phyloP scores from a whole-genome alignment of 345 rosid species.

The Arabis alpina region DNA sequence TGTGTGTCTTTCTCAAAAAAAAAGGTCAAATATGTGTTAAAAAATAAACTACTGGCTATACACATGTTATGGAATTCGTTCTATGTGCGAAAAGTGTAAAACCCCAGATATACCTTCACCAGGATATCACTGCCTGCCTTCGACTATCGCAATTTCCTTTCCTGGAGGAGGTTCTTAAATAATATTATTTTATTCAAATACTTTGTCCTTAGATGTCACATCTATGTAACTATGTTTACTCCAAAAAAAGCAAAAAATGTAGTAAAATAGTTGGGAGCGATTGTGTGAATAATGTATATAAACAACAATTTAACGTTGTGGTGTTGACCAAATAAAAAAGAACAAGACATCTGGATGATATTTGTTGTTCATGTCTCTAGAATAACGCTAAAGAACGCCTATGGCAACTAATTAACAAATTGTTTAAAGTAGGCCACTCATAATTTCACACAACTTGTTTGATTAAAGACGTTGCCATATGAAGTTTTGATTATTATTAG shows the following conservation, averaged over 20 bases:
- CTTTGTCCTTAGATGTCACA: no score
- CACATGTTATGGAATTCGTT: no score
- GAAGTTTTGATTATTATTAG: not conserved
- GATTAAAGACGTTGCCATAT: not conserved
- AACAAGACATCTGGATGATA: not conserved
- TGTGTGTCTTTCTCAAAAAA: no score
- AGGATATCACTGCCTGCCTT: no score
- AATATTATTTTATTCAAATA: no score
- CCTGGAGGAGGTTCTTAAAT: no score
- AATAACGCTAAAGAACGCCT: constrained; percentile 34
- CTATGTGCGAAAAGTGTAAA: no score
- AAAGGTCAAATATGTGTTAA: no score
- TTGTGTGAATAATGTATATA: not conserved
- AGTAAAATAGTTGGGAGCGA: not conserved
- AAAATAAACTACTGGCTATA: no score
- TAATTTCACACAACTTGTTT: constrained; percentile 21
- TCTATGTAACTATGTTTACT: no score
- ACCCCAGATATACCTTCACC: no score
- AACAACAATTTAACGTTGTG: not conserved
- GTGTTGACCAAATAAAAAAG: not conserved
- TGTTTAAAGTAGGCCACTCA: constrained; percentile 12
- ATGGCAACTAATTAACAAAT: not conserved
- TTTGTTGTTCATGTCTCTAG: constrained; percentile 39
- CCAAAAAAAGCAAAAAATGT: not conserved
- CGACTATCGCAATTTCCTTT: no score